Conservation (phyloP, 129 eudicot species). For the Flaveria ramosissima region DNA sequence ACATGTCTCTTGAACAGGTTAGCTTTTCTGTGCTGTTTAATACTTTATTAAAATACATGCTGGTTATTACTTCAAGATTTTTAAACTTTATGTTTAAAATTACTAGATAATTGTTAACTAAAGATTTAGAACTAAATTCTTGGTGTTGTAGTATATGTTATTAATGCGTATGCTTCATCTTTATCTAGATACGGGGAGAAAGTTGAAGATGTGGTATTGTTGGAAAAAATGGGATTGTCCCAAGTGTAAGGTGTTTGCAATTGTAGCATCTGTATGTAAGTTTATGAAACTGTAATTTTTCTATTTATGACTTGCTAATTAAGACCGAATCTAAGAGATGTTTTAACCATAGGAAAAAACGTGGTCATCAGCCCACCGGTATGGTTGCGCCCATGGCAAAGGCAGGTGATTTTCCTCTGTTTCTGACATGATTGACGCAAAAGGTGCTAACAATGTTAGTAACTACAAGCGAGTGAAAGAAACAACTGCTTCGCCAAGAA, state of each 20-base stretch:
- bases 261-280: constrained; percentile 86
- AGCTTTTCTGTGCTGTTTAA: background rate
- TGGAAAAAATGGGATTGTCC: constrained; percentile 84
- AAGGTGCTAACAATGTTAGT: constrained; percentile 42
- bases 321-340: background rate
- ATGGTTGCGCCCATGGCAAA: constrained; percentile 58
- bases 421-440: constrained; percentile 68
- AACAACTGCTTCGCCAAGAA: constrained; percentile 40
- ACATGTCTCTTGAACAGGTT: constrained; percentile 89
- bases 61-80: background rate
- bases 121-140: background rate
- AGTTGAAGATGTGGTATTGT: constrained; percentile 62
- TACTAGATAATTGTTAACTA: background rate
- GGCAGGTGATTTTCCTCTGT: constrained; percentile 81
- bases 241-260: constrained; percentile 82
- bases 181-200: constrained; percentile 80
- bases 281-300: background rate
- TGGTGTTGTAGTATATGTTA: background rate
- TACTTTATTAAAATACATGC: background rate
- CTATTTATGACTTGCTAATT: background rate
- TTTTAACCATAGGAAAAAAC: constrained; percentile 64
- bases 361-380: constrained; percentile 85
- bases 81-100: background rate
- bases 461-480: constrained; percentile 41
- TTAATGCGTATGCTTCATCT: constrained; percentile 7